A percentile compares a stretch with the other conserved stretches of the same genome.
Conservation (phyloP, 805 yeast species). For the Hanseniaspora jakobsenii region DNA sequence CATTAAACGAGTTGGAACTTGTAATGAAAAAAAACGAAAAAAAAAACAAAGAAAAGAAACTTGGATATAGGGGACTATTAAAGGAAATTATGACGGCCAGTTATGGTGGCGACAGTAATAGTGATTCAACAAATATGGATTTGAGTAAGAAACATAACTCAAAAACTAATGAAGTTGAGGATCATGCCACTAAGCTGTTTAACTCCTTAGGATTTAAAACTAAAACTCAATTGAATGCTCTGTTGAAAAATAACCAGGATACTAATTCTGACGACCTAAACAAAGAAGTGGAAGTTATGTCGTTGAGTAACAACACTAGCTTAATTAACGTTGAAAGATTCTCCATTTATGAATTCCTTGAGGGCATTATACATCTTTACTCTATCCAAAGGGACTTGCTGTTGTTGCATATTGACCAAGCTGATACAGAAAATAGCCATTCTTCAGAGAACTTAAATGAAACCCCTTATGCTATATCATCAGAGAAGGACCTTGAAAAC, state of each 20-base stretch:
- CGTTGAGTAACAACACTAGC: no score
- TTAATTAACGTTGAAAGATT: background rate
- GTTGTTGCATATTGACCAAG: conserved; percentile 29
- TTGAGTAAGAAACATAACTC: no score
- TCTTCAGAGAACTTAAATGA: background rate
- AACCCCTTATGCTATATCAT: background rate
- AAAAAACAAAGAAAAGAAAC: conserved; percentile 21
- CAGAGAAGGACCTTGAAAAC: background rate
- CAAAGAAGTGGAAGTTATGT: no score
- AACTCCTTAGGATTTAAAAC: conserved; percentile 8
- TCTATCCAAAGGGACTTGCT: conserved; percentile 7
- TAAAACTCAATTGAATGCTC: conserved; percentile 6
- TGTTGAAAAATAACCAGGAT: conserved; percentile 3
- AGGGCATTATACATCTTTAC: background rate
- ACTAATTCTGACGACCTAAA: background rate
- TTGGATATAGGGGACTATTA: conserved; percentile 15
- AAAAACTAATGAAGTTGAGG: no score
- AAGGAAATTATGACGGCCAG: conserved; percentile 19
- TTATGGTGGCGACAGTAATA: background rate
- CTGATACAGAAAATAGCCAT: background rate
- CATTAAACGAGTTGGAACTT: conserved; percentile 20
- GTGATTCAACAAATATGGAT: no score
- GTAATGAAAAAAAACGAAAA: conserved; percentile 22
- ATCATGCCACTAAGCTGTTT: background rate
- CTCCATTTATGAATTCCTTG: background rate